phyloP scores from a whole-genome alignment of 2,329 filamentous ascomycete species.

The Aureobasidium sp. region DNA sequence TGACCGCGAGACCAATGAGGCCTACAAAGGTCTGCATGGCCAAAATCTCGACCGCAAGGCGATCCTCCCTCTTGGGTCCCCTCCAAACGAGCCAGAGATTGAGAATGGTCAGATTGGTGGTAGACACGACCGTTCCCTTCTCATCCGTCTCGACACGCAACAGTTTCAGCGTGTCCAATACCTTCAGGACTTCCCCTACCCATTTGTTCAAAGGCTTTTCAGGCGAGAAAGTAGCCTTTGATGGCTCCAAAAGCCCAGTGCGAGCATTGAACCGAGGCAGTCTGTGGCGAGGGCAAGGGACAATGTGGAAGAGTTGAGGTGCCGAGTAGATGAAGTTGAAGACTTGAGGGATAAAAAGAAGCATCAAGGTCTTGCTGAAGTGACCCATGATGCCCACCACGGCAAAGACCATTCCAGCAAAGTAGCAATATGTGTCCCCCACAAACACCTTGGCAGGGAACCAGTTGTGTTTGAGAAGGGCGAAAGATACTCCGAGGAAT shows the following conservation, averaged over 20 bases:
- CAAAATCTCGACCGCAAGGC: constrained; percentile 71
- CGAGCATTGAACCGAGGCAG: constrained; percentile 81
- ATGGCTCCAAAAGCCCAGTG: constrained; percentile 79
- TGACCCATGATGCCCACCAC: constrained; percentile 95
- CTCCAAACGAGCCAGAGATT: constrained; percentile 97
- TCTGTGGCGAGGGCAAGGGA: constrained; percentile 89
- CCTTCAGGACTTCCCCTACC: constrained; percentile 56
- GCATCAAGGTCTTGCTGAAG: constrained; percentile 91
- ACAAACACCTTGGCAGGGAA: constrained; percentile 94
- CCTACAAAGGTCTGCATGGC: constrained; percentile 71
- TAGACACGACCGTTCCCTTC: constrained; percentile 66
- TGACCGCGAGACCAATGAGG: constrained; percentile 72
- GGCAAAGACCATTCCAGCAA: constrained; percentile 97
- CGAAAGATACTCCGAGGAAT: constrained; percentile 85
- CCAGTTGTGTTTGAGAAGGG: constrained; percentile 87
- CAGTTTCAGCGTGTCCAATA: constrained; percentile 62
- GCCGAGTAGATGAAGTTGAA: constrained; percentile 95
- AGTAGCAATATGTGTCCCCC: constrained; percentile 98
- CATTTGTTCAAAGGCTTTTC: constrained; percentile 61
- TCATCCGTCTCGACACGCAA: constrained; percentile 61
- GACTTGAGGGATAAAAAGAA: constrained; percentile 86
- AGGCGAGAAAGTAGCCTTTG: constrained; percentile 60
- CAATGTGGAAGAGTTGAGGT: constrained; percentile 81
- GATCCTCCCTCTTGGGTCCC: constrained; percentile 82
- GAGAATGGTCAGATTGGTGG: constrained; percentile 83